Evolutionary conservation across 495 filamentous ascomycete genomes (phyloP).

Genomic region (Saxophila tyrrhenica): DNA sequence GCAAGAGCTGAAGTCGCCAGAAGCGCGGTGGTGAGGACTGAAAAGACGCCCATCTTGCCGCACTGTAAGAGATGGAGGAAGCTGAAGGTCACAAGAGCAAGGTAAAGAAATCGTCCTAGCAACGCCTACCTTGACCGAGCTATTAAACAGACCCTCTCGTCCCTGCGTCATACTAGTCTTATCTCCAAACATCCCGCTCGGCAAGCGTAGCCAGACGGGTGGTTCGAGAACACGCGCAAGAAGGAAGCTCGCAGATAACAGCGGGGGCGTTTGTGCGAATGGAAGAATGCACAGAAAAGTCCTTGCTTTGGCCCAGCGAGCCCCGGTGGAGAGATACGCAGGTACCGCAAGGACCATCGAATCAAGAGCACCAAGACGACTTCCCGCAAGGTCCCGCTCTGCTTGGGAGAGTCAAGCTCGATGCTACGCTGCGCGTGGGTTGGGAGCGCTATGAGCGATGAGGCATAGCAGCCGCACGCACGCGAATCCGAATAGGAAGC

Average conservation of each 20-base stretch:
- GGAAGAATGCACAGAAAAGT: not conserved
- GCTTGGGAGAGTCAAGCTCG: not conserved
- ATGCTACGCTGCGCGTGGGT: not conserved
- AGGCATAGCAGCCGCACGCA: not conserved
- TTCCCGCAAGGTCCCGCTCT: not conserved
- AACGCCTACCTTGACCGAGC: not conserved
- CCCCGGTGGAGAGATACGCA: not conserved
- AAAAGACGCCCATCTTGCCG: slow-evolving; percentile 13
- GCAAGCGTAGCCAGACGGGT: not conserved
- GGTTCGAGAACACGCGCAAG: no score
- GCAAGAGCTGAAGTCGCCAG: slow-evolving; percentile 20
- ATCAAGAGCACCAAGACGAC: not conserved
- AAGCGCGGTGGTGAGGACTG: slow-evolving; percentile 18
- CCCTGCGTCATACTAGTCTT: not conserved
- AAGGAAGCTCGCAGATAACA: not conserved
- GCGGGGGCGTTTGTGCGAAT: not conserved
- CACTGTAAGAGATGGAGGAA: not conserved
- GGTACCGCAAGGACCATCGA: not conserved
- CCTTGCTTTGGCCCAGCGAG: not conserved
- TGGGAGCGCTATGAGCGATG: not conserved
- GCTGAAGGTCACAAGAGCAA: no score
- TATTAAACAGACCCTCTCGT: not conserved
- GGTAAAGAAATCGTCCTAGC: not conserved
- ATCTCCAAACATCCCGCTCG: not conserved
- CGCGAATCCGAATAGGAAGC: not conserved